These are phyloP conservation scores for Eustoma russellianum DNA, from an alignment of 257 asterid species.

Conservation along the genomic window DNA sequence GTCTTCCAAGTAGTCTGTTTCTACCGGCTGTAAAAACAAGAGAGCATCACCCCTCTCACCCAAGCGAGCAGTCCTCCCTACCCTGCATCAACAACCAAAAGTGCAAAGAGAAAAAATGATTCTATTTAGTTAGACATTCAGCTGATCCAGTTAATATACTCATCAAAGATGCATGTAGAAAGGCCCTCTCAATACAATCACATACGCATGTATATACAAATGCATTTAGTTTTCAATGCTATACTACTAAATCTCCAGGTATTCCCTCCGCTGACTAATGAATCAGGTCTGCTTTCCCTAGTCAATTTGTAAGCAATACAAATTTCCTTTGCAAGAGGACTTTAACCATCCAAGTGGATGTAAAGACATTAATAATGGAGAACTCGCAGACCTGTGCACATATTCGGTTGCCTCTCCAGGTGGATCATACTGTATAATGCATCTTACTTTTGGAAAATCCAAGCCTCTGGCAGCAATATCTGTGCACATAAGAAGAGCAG, in stretches of 20 bases:
- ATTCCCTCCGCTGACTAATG: too few species aligned
- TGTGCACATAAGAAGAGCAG: constrained; percentile 82
- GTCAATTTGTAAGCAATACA: too few species aligned
- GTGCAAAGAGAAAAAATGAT: background rate
- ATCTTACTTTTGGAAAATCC: constrained; percentile 92
- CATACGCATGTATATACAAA: too few species aligned
- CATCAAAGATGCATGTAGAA: too few species aligned
- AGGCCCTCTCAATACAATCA: too few species aligned
- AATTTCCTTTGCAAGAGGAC: too few species aligned
- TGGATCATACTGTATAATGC: constrained; percentile 94
- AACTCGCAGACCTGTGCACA: constrained; percentile 75
- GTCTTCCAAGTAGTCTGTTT: constrained; percentile 66
- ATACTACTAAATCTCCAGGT: too few species aligned
- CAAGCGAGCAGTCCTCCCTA: constrained; percentile 96
- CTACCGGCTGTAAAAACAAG: constrained; percentile 71
- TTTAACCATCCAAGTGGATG: too few species aligned
- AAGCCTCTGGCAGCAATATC: constrained; percentile 97
- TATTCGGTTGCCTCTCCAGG: constrained; percentile 99
- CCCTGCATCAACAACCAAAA: constrained; percentile 38
- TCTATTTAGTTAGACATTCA: too few species aligned
- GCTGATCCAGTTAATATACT: too few species aligned
- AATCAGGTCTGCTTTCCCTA: too few species aligned
- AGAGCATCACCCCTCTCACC: constrained; percentile 80
- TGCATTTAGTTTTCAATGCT: too few species aligned
- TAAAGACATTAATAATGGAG: background rate